A percentile compares a stretch with the other conserved stretches of the same genome.
These are phyloP conservation scores for Microcyclosporella mali DNA, from an alignment of 2,329 filamentous ascomycete genomes.

Conservation along the genomic window DNA sequence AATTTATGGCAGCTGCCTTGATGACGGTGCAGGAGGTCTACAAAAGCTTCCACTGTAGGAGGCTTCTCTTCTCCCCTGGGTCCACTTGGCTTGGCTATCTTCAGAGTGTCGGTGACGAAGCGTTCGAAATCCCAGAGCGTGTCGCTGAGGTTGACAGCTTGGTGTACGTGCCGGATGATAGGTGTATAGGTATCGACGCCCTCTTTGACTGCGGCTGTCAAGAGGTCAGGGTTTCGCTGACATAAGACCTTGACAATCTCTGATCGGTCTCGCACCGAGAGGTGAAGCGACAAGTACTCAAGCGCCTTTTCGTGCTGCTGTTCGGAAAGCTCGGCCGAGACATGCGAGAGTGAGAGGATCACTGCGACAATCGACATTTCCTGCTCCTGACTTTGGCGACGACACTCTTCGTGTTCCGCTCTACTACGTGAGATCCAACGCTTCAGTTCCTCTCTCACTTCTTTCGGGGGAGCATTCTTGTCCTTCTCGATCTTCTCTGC, in stretches of 20 bases:
- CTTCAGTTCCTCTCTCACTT: conserved; percentile 56
- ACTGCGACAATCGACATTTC: conserved; percentile 59
- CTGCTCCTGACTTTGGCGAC: conserved; percentile 49
- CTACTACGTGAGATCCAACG: conserved; percentile 49
- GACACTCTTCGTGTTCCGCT: conserved; percentile 53
- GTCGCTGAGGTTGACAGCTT: conserved; percentile 63
- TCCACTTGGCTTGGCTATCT: conserved; percentile 38
- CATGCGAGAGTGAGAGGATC: conserved; percentile 54
- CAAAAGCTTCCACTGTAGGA: conserved; percentile 66
- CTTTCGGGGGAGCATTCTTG: conserved; percentile 53
- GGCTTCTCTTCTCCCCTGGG: conserved; percentile 28
- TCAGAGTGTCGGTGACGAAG: conserved; percentile 67
- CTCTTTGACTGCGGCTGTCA: conserved; percentile 64
- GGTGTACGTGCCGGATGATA: conserved; percentile 65
- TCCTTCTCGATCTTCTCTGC: conserved; percentile 59
- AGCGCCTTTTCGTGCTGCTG: conserved; percentile 58
- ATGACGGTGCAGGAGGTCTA: conserved; percentile 60
- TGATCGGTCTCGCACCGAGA: conserved; percentile 68
- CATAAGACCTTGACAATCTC: conserved; percentile 63
- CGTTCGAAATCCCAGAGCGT: conserved; percentile 61
- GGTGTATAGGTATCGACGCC: conserved; percentile 64
- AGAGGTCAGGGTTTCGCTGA: conserved; percentile 61
- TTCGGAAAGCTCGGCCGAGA: conserved; percentile 47
- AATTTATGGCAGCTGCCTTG: conserved; percentile 60
- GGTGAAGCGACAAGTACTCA: conserved; percentile 64